phyloP scores from a whole-genome alignment of 2,329 filamentous ascomycete genomes.

The Orbilia ellipsospora region DNA sequence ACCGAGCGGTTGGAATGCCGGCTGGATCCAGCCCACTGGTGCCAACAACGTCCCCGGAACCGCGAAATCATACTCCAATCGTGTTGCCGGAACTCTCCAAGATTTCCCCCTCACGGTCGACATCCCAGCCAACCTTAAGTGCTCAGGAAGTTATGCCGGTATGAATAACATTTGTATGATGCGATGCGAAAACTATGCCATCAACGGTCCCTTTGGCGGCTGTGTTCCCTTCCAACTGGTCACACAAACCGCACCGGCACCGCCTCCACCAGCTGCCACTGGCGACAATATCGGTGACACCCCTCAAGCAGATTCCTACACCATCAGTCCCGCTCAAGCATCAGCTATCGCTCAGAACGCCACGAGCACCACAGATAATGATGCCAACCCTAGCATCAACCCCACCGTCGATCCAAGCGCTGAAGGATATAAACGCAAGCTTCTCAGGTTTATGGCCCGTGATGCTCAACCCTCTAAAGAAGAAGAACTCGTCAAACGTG shows the following conservation, averaged over 20 bases:
- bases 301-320: slow-evolving; percentile 12
- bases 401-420: slow-evolving; percentile 2
- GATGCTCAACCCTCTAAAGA: slow-evolving; percentile 3
- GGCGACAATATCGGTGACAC: slow-evolving; percentile 23
- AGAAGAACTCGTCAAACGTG: slow-evolving; percentile 10
- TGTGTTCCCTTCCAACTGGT: slow-evolving; percentile 34
- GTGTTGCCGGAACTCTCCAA: slow-evolving; percentile 9
- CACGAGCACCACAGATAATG: not conserved
- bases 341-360: not conserved
- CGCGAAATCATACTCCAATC: slow-evolving; percentile 12
- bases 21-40: slow-evolving; percentile 3
- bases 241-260: not conserved
- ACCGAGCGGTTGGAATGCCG: slow-evolving; percentile 16
- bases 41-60: slow-evolving; percentile 26
- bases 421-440: slow-evolving; percentile 10
- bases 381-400: not conserved
- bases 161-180: slow-evolving; percentile 41
- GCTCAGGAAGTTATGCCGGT: slow-evolving; percentile 6
- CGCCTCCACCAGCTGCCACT: not conserved
- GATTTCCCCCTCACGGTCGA: slow-evolving; percentile 11
- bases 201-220: slow-evolving; percentile 26
- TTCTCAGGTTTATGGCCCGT: not conserved
- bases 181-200: slow-evolving; percentile 34
- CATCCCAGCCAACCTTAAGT: slow-evolving; percentile 21
- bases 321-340: not conserved